These are phyloP conservation scores for Yarrowia sp. DNA, from an alignment of 805 yeast species.

Conservation along the genomic window DNA sequence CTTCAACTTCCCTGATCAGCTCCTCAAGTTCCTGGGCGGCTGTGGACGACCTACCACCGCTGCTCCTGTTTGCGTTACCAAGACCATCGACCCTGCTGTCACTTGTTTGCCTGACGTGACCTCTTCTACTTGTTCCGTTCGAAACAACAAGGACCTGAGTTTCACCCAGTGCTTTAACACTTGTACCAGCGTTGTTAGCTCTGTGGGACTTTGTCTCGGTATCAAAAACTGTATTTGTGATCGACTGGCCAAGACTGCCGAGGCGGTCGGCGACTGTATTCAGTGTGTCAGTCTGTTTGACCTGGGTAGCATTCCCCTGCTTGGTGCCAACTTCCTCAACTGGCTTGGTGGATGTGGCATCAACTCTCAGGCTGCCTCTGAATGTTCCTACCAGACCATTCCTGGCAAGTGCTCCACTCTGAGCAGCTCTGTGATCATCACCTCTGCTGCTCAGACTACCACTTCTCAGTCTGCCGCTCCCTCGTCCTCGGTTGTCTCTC, in stretches of 20 bases:
- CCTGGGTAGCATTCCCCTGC: not conserved
- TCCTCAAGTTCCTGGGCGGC: conserved; percentile 1
- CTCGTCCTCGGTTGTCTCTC: not conserved
- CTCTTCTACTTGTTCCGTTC: not conserved
- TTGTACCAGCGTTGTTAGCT: not conserved
- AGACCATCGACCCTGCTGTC: conserved; percentile 8
- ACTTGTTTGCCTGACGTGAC: conserved; percentile 11
- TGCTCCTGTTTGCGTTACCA: conserved; percentile 1
- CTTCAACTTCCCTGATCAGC: not conserved
- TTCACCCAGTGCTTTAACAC: not conserved
- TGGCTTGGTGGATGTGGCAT: not conserved
- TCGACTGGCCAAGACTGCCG: not conserved
- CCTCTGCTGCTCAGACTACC: not conserved
- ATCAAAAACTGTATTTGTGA: conserved; percentile 2
- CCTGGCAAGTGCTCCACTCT: not conserved
- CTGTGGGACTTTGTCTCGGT: conserved; percentile 3
- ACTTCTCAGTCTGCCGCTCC: not conserved
- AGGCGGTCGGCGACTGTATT: not conserved
- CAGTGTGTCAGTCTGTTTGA: conserved; percentile 1
- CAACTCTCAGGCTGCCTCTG: not conserved
- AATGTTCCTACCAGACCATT: not conserved
- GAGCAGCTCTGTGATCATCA: conserved; percentile 3
- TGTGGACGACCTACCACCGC: conserved; percentile 10
- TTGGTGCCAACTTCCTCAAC: conserved; percentile 4
- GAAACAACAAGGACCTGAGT: not conserved